Base-by-base conservation (phyloP, 441 rosid genomes). In the Erodium trifolium region DNA sequence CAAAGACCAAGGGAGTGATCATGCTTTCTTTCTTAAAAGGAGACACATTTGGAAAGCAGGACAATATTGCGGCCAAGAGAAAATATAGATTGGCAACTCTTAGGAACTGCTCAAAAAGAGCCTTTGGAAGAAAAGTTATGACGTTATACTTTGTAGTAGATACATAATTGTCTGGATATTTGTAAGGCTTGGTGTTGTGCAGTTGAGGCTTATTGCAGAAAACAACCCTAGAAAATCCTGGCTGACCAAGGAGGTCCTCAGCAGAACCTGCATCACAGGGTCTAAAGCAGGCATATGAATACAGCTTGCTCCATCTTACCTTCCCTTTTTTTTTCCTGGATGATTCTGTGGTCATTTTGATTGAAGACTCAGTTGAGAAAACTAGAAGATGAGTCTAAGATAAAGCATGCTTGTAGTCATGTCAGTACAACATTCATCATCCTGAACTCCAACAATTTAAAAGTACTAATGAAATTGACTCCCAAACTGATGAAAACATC, bases 71-170 rank as follows among this genome's bases (percentile, higher is more conserved):
- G 77, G 92, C 84, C 53, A 92, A 62, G 68, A 95, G 87, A 80
- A 95, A 95, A 76, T 87, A 95, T 67, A 90, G 64, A 72, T 95
- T 95, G 63, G 99, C 99, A 14, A 86, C 98, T 65, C 99, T 84
- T 78, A 97, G 85, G 78, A 95, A 92, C 74, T 95, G 99, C 81
- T 95, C 98, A 55, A 92, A 95, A 70, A 95, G 70, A 0, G 99
- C 83, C 76, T 86, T 92, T 0, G 99, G 99, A 14, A 95, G 68
- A 76, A 95, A 92, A 0, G 98, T 83, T 29, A 88, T 86, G 0
- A 79, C 76, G 0, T 92, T 90, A 69, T 92, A 95, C 83, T 95
- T 95, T 0, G 98, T 89, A 70, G 92, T 88, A 43, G 87, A 83
- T 71, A 92, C 88, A 67, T 87, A 89, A 75, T 95, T 95, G 14